Evolutionary conservation across 768 basidiomycete species (phyloP), one percentile per base, ranked within the genome.

Genomic region (Mrakia hoshinonis): DNA sequence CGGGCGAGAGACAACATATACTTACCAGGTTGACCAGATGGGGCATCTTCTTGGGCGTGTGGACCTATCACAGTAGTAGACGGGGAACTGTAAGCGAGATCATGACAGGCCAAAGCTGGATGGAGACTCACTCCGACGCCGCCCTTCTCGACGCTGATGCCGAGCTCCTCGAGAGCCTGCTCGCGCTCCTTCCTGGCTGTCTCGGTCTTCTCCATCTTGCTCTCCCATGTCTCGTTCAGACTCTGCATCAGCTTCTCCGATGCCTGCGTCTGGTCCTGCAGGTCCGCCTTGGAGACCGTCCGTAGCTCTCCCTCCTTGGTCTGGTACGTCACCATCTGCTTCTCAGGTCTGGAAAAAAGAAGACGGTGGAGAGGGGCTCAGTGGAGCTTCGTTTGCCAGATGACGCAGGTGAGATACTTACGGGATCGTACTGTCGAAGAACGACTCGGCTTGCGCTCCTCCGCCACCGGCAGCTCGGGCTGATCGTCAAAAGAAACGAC

Each of bases 11-110:
- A 15, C 22, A 29, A 34, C 29, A 60, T 12, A 60, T 34, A 38
- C 58, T 36, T 11, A 39, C 58, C 87, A 73, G 62, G 39, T 73
- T 73, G 51, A 94, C 91, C 74, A 96, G 82, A 83, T 94, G 92
- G 5, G 92, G 91, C 87, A 90, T 92, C 85, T 88, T 92, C 85
- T 97, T 98, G 38, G 96, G 96, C 26, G 96, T 93, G 82, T 96
- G 93, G 69, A 99, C 96, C 64, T 96, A 95, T 22, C n/a, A 52
- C 20, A 22, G 18, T 4, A 60, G 47, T 15, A 48, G n/a, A 60
- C 1, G 31, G 20, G 61, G 31, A 6, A n/a, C 13, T n/a, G 11
- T 52, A 67, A 69, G 63, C 66, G n/a, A 60, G 12, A 6, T 11
- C 58, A 74, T 66, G 47, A 12, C n/a, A 24, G 31, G 29, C 20